Evolutionary conservation across 345 rosid genomes (phyloP).

Genomic region (Citrus maxima): DNA sequence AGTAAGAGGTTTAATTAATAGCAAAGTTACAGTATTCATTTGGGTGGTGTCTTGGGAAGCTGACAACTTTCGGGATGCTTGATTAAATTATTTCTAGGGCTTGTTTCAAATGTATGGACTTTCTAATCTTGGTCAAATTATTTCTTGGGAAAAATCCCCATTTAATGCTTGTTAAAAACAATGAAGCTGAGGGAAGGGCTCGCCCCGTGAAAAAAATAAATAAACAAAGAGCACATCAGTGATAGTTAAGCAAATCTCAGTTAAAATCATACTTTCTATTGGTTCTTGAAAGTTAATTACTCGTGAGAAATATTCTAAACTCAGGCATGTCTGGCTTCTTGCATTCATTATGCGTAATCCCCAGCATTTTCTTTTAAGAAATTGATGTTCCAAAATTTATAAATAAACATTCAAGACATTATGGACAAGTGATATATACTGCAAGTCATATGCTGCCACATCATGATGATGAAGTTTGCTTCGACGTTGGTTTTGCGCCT

Average conservation of each 20-base stretch:
- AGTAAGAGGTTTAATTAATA: background rate
- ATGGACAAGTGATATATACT: background rate
- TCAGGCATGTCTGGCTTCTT: conserved; percentile 12
- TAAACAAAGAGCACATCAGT: background rate
- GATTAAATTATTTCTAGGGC: background rate
- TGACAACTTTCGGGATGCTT: background rate
- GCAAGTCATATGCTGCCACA: conserved; percentile 5
- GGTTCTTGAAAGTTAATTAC: background rate
- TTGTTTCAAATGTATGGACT: background rate
- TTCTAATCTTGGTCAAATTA: conserved; percentile 9
- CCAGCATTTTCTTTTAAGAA: background rate
- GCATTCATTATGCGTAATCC: conserved; percentile 6
- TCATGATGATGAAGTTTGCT: conserved; percentile 19
- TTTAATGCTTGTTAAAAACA: conserved; percentile 15
- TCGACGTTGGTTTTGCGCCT: background rate
- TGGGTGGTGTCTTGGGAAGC: conserved; percentile 13
- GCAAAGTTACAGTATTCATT: background rate
- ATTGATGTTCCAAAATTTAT: background rate
- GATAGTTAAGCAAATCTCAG: background rate
- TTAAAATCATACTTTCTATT: too few relatives aligned
- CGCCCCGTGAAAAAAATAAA: background rate
- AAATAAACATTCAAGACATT: background rate
- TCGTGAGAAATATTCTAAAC: background rate
- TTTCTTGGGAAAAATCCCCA: conserved; percentile 13
- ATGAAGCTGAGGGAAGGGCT: background rate